phyloP scores from a whole-genome alignment of 2,329 filamentous ascomycete genomes.

The Apiospora saccharicola region DNA sequence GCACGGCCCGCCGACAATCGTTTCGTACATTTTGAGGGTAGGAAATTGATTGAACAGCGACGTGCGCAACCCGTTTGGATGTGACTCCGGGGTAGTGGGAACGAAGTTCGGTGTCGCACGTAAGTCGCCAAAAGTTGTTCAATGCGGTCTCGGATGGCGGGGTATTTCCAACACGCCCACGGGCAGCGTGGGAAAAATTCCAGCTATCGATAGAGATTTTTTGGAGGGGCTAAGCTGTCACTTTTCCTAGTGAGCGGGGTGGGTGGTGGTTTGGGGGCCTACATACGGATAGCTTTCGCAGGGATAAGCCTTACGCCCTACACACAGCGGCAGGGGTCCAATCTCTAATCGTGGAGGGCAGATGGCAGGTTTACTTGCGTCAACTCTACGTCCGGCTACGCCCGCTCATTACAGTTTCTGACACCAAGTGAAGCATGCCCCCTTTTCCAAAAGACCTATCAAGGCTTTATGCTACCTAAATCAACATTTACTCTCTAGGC shows the following conservation, averaged over 20 bases:
- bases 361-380: neutral
- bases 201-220: constrained; percentile 12
- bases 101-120: constrained; percentile 12
- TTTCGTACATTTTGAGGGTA: constrained; percentile 28
- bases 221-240: constrained; percentile 12
- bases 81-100: constrained; percentile 17
- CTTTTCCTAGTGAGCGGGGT: neutral
- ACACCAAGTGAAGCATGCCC: neutral
- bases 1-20: constrained; percentile 30
- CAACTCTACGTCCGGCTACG: neutral
- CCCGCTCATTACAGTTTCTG: too few species aligned
- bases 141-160: neutral
- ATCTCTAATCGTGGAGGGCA: neutral
- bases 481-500: too few species aligned
- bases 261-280: neutral
- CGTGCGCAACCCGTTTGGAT: constrained; percentile 20
- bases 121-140: constrained; percentile 6
- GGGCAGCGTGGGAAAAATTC: constrained; percentile 6
- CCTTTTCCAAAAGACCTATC: too few species aligned
- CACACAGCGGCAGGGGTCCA: neutral
- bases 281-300: neutral
- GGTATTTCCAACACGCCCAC: neutral
- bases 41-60: neutral
- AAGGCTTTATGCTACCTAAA: too few species aligned
- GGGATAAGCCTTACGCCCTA: constrained; percentile 17